phyloP scores from a whole-genome alignment of 2,329 filamentous ascomycete species.

The Aureobasidium musti region DNA sequence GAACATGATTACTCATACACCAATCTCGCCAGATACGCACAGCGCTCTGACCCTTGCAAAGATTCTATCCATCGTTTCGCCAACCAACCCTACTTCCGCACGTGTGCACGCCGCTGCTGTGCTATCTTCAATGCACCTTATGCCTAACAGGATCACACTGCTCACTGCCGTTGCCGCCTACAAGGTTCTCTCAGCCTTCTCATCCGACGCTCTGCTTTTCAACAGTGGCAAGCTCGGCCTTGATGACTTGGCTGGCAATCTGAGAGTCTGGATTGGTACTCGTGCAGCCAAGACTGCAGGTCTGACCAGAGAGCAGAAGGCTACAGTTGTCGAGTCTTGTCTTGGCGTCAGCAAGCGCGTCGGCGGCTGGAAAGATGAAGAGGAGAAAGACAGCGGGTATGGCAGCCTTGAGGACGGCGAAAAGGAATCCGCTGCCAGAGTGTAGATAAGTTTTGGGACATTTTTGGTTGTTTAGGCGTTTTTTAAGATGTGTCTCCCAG shows the following conservation, averaged over 20 bases:
- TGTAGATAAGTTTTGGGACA: background rate
- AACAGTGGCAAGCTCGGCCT: constrained; percentile 44
- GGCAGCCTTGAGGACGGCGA: constrained; percentile 33
- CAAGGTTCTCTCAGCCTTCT: constrained; percentile 46
- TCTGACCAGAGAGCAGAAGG: constrained; percentile 43
- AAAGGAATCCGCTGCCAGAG: background rate
- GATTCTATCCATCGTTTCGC: constrained; percentile 52
- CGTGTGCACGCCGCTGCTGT: constrained; percentile 44
- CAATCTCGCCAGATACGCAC: constrained; percentile 58
- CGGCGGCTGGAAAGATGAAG: constrained; percentile 42
- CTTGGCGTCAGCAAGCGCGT: constrained; percentile 48
- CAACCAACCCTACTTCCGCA: constrained; percentile 36
- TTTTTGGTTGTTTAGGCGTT: constrained; percentile 15
- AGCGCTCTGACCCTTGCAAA: constrained; percentile 62
- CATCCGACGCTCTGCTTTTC: constrained; percentile 40
- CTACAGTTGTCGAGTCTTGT: constrained; percentile 46
- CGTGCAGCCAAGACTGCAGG: constrained; percentile 47
- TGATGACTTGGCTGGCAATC: constrained; percentile 47
- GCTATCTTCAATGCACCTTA: constrained; percentile 46
- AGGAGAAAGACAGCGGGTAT: constrained; percentile 39
- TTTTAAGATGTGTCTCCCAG: constrained; percentile 12
- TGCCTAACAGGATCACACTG: constrained; percentile 46
- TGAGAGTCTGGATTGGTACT: constrained; percentile 52
- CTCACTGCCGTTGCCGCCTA: constrained; percentile 51
- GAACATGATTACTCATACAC: constrained; percentile 56